Evolutionary conservation across 2,329 filamentous ascomycete species (phyloP).

Genomic region (Colletotrichum acutatum): DNA sequence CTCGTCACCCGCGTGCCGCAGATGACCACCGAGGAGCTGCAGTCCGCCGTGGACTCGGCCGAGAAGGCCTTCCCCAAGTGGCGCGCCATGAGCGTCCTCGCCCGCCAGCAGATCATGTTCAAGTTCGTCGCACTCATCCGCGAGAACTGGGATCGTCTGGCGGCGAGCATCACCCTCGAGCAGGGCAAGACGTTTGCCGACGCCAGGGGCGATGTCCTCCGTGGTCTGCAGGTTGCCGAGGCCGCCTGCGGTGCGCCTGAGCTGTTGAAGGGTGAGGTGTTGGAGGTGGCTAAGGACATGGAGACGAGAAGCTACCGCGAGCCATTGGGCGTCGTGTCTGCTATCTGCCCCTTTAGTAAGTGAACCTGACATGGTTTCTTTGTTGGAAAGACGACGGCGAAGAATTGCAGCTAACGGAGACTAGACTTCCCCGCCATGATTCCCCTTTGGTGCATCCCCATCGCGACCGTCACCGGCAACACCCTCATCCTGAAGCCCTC

Average conservation of each 20-base stretch:
- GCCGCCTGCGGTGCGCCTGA: slow-evolving; percentile 84
- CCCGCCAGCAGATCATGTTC: slow-evolving; percentile 88
- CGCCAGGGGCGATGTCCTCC: slow-evolving; percentile 82
- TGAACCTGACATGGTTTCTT: slow-evolving; percentile 26
- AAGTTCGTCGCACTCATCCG: slow-evolving; percentile 83
- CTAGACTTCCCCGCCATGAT: slow-evolving; percentile 92
- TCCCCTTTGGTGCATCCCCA: slow-evolving; percentile 89
- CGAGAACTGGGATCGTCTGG: slow-evolving; percentile 86
- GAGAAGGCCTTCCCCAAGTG: slow-evolving; percentile 80
- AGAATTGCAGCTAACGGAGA: slow-evolving; percentile 30
- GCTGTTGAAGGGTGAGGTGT: slow-evolving; percentile 83
- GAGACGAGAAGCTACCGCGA: slow-evolving; percentile 86
- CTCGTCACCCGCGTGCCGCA: slow-evolving; percentile 86
- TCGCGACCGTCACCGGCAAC: slow-evolving; percentile 86
- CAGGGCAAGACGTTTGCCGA: slow-evolving; percentile 91
- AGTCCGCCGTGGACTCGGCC: slow-evolving; percentile 79
- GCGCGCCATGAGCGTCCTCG: slow-evolving; percentile 77
- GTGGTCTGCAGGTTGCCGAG: slow-evolving; percentile 87
- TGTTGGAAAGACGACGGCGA: background rate
- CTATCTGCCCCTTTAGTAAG: slow-evolving; percentile 89
- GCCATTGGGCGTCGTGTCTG: slow-evolving; percentile 82
- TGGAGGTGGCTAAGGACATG: slow-evolving; percentile 91
- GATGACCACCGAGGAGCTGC: slow-evolving; percentile 81
- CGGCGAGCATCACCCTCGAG: slow-evolving; percentile 86
- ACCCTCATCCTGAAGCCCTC: slow-evolving; percentile 88